Base-by-base conservation (phyloP, 805 yeast genomes). In the Candida broadrunensis region DNA sequence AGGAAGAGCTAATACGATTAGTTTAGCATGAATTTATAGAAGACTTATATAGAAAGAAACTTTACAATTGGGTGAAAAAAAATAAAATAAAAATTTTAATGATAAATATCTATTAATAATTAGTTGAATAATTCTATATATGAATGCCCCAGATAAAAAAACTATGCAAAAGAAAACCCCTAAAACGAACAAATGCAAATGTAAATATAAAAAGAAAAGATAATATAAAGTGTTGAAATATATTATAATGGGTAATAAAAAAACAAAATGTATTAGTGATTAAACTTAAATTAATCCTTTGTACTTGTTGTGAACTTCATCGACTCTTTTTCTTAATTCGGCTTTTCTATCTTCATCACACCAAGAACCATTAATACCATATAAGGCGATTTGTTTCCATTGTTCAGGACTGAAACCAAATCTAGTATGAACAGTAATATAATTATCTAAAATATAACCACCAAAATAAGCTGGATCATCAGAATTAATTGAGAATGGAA, bases 371-470 rank as follows among this genome's bases (percentile, higher is more conserved):
- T 72, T 62, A 48, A 86, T 83, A 38, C 83, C 77, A 53, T 83
- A 81, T 48, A 67, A 64, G 2, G 87, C 88, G 49, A 86, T 78
- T 39, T 52, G 59, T 36, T 70, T 67, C 93, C 93, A 87, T 34
- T 79, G 75, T 13, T 72, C 63, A 41, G 73, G 55, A 35, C 74
- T 65, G 63, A 87, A 81, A 4, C 81, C 80, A 60, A 86, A 86
- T 34, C 50, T 47, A 14, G 46, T 69, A 46, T 85, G 85, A 21
- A 85, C 86, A 27, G 75, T 76, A 23, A 75, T 55, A 60, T 85
- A 86, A 61, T 85, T 86, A 55, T 86, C 91, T 48, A 86, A 65
- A 48, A 85, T 79, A 61, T 85, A 85, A n/a, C 88, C 91, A 36
- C 91, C 91, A 56, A 86, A 86, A 58, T 86, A 86, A 3, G 93